Conservation (phyloP, 805 yeast species). For the Kazachstania viticola region DNA sequence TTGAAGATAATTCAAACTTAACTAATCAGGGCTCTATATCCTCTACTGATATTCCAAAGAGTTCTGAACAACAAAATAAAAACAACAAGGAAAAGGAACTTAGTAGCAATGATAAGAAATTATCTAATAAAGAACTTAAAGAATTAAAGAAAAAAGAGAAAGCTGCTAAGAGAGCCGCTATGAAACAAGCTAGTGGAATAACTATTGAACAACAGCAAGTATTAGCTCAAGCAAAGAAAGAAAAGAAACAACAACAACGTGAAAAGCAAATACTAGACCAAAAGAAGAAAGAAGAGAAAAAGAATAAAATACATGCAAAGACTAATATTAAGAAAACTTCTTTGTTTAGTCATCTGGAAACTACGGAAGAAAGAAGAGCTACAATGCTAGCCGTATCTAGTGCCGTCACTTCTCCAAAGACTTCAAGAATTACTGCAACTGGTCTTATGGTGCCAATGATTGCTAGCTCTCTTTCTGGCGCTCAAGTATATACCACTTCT, state of each 20-base stretch:
- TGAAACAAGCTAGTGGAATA: slow-evolving; percentile 58
- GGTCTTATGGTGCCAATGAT: slow-evolving; percentile 26
- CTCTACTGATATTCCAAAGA: too few species aligned
- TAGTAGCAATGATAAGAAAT: slow-evolving; percentile 25
- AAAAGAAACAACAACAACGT: slow-evolving; percentile 31
- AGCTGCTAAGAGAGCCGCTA: slow-evolving; percentile 86
- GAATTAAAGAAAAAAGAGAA: slow-evolving; percentile 83
- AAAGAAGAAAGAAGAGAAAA: slow-evolving; percentile 45
- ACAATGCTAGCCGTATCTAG: slow-evolving; percentile 25
- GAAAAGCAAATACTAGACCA: slow-evolving; percentile 37
- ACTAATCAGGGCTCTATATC: too few species aligned
- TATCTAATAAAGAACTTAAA: slow-evolving; percentile 72
- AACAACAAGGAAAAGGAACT: too few species aligned
- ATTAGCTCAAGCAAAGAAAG: slow-evolving; percentile 34
- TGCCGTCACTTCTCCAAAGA: slow-evolving; percentile 23
- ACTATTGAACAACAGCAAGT: slow-evolving; percentile 30
- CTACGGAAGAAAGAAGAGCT: slow-evolving; percentile 59
- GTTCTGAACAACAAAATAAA: too few species aligned
- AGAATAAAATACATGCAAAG: slow-evolving; percentile 26
- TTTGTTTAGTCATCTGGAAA: slow-evolving; percentile 68
- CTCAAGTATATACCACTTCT: slow-evolving; percentile 16
- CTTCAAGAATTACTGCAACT: slow-evolving; percentile 26
- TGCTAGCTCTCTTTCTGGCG: slow-evolving; percentile 17
- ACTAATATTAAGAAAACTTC: slow-evolving; percentile 38
- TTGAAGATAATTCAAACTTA: too few species aligned